Evolutionary conservation across 2,329 filamentous ascomycete genomes (phyloP).

Genomic region (Lanzia echinophila): DNA sequence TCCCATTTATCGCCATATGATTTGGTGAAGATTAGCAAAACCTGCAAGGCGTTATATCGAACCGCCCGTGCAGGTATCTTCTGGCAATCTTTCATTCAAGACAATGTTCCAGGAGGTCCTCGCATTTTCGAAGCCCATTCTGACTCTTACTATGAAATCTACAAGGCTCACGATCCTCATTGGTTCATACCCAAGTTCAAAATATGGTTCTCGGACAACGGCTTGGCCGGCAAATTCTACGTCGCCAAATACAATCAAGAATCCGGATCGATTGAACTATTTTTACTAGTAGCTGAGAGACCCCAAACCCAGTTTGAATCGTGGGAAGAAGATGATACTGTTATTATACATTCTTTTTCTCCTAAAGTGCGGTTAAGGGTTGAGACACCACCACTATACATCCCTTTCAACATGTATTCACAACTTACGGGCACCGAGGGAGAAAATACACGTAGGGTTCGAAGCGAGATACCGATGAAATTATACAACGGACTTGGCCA

Average conservation of each 20-base stretch:
- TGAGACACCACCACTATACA: constrained; percentile 62
- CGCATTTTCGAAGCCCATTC: constrained; percentile 53
- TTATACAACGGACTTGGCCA: not conserved
- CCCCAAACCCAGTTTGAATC: constrained; percentile 46
- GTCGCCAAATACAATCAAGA: constrained; percentile 55
- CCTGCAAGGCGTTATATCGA: constrained; percentile 53
- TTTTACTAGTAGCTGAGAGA: constrained; percentile 64
- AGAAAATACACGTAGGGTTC: not conserved
- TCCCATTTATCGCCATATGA: constrained; percentile 57
- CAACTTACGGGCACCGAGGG: not conserved
- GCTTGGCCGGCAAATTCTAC: constrained; percentile 56
- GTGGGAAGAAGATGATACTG: constrained; percentile 59
- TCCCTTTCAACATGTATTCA: constrained; percentile 32
- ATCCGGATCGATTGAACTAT: constrained; percentile 72
- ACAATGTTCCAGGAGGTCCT: constrained; percentile 52
- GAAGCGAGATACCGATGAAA: not conserved
- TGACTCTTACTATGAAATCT: constrained; percentile 63
- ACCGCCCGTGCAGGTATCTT: constrained; percentile 60
- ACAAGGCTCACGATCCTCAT: constrained; percentile 64
- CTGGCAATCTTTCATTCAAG: constrained; percentile 66
- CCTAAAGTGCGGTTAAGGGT: constrained; percentile 66
- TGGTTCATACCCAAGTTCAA: constrained; percentile 81
- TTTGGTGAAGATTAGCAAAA: constrained; percentile 51
- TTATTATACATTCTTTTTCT: constrained; percentile 66
- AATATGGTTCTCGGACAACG: constrained; percentile 77